Evolutionary conservation across 768 basidiomycete species (phyloP).

Genomic region (Lactifluus volemus): DNA sequence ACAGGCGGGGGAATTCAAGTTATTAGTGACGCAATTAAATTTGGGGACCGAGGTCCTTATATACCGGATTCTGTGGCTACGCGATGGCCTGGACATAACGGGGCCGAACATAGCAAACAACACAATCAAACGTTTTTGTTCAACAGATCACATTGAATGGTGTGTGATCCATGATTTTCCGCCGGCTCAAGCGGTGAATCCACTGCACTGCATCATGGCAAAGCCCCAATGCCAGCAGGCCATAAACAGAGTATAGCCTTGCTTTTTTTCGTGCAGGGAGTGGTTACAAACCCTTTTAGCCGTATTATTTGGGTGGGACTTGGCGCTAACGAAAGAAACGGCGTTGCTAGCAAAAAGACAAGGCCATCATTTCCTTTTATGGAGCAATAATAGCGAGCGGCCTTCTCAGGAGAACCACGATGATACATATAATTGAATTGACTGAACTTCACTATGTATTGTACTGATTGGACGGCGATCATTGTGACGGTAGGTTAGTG

Average conservation of each 20-base stretch:
- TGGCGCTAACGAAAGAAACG: too few species aligned
- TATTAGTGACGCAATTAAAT: neutral
- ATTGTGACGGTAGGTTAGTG: too few species aligned
- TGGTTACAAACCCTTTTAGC: neutral
- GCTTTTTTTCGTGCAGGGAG: neutral
- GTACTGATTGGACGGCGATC: too few species aligned
- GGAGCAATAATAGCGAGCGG: neutral
- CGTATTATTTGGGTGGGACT: neutral
- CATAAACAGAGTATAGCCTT: too few species aligned
- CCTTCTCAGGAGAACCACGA: too few species aligned
- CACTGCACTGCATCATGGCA: neutral
- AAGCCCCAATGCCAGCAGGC: neutral
- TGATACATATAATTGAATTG: too few species aligned
- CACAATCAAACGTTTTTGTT: neutral
- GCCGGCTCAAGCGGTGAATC: neutral
- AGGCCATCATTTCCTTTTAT: neutral
- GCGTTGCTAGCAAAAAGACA: neutral
- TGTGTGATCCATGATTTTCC: neutral
- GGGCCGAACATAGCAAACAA: neutral
- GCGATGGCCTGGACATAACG: neutral
- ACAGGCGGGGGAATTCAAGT: neutral
- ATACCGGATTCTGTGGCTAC: neutral
- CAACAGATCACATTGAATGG: neutral
- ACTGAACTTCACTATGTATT: too few species aligned
- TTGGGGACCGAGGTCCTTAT: neutral